Evolutionary conservation across 306 rosid genomes (phyloP).

Genomic region (Lupinus albus): DNA sequence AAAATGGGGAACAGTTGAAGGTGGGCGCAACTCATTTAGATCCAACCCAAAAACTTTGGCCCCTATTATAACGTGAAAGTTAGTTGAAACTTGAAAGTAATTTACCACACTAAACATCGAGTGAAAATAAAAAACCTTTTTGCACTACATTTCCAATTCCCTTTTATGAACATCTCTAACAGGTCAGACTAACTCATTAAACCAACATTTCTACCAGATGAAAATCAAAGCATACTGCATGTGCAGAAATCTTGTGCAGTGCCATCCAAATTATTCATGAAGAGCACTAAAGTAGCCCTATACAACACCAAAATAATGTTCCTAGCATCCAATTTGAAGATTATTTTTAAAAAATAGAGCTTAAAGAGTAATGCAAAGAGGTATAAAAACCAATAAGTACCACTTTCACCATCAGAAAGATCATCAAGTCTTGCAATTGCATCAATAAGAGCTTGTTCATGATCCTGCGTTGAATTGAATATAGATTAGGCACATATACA

Average conservation of each 20-base stretch:
- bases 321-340: constrained; percentile 1
- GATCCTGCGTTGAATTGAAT: constrained; percentile 61
- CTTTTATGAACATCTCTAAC: not conserved
- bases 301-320: constrained; percentile 8
- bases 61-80: too few relatives aligned
- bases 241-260: not conserved
- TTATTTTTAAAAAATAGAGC: constrained; percentile 23
- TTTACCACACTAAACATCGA: not conserved
- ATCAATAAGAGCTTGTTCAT: constrained; percentile 87
- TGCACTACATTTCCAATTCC: not conserved
- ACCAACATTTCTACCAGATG: not conserved
- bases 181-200: not conserved
- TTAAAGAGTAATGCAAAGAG: constrained; percentile 7
- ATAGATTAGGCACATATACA: constrained; percentile 30
- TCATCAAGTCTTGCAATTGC: constrained; percentile 76
- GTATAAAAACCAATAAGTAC: constrained; percentile 49
- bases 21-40: not conserved
- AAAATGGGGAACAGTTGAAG: constrained; percentile 3
- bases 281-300: not conserved
- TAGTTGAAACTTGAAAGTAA: constrained; percentile 7
- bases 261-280: not conserved
- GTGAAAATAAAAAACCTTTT: not conserved
- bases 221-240: not conserved
- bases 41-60: not conserved
- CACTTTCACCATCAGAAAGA: constrained; percentile 85